Percentiles rank a stretch among this genome's conserved stretches.
phyloP scores from a whole-genome alignment of 176 grass and related monocot species.

The Thinopyrum elongatum region DNA sequence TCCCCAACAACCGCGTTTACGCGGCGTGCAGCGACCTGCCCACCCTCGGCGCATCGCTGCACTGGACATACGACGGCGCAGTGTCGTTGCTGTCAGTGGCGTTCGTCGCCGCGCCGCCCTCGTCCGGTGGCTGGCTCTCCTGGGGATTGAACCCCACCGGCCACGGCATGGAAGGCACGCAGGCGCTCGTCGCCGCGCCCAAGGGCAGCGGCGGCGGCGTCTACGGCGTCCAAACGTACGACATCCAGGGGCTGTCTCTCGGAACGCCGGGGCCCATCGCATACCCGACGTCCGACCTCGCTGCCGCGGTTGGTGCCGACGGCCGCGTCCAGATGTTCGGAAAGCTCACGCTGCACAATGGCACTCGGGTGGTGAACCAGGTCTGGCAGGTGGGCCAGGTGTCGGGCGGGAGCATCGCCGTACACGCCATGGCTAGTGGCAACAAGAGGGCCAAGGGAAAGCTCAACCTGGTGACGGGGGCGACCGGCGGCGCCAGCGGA shows the following conservation, averaged over 20 bases:
- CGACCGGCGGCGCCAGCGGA: conserved; percentile 9
- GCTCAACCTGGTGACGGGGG: conserved; percentile 56
- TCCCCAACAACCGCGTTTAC: conserved; percentile 45
- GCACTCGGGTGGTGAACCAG: conserved; percentile 46
- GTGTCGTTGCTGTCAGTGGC: conserved; percentile 41
- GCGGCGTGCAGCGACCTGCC: conserved; percentile 53
- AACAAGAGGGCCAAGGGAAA: conserved; percentile 39
- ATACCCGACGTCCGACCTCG: conserved; percentile 38
- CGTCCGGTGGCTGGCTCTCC: conserved; percentile 46
- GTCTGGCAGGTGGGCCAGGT: conserved; percentile 62
- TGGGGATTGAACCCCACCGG: conserved; percentile 66
- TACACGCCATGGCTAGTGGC: background rate
- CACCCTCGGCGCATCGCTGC: conserved; percentile 50
- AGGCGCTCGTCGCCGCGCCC: conserved; percentile 60
- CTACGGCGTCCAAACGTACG: conserved; percentile 54
- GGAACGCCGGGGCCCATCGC: background rate
- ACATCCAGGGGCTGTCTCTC: background rate
- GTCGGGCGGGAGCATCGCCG: background rate
- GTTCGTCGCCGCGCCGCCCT: conserved; percentile 40
- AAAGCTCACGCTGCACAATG: conserved; percentile 44
- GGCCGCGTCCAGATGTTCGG: conserved; percentile 55
- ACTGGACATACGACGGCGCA: conserved; percentile 58
- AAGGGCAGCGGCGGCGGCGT: conserved; percentile 19
- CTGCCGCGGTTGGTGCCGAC: conserved; percentile 39
- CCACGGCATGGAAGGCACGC: conserved; percentile 31